Percentiles rank a stretch among this genome's conserved stretches.
These are phyloP conservation scores for Paramyrothecium sp. DNA, from an alignment of 2,329 filamentous ascomycete genomes.

Conservation along the genomic window DNA sequence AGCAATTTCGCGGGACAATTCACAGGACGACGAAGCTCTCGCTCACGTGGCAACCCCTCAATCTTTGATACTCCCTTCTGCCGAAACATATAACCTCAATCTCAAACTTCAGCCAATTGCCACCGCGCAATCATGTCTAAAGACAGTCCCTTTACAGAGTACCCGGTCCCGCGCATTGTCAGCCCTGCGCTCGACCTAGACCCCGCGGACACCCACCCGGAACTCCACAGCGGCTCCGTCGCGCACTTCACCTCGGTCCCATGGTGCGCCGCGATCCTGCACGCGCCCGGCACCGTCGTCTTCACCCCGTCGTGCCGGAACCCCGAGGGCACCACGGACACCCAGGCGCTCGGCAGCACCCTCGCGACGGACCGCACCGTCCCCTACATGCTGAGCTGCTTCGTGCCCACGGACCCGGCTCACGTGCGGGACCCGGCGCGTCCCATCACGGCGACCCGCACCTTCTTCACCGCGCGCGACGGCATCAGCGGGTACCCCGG, in stretches of 20 bases:
- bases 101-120: too few relatives aligned
- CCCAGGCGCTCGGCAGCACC: constrained; percentile 32
- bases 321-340: constrained; percentile 21
- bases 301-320: constrained; percentile 32
- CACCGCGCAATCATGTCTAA: too few relatives aligned
- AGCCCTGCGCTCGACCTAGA: constrained; percentile 25
- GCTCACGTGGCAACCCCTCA: too few relatives aligned
- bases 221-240: constrained; percentile 23
- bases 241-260: constrained; percentile 31
- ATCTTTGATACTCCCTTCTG: too few relatives aligned
- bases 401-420: constrained; percentile 22
- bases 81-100: too few relatives aligned
- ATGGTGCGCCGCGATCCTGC: constrained; percentile 32
- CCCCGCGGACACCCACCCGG: constrained; percentile 20
- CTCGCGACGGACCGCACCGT: constrained; percentile 25
- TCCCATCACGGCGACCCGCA: constrained; percentile 24
- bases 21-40: too few relatives aligned
- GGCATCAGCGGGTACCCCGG: constrained; percentile 30
- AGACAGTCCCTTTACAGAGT: too few relatives aligned
- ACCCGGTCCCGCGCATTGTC: constrained; percentile 18
- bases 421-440: constrained; percentile 18
- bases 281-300: constrained; percentile 20
- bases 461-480: constrained; percentile 29
- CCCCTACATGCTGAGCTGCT: constrained; percentile 31
- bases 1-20: too few relatives aligned